Evolutionary conservation across 2,329 filamentous ascomycete genomes (phyloP).

Genomic region (Beauveria varroae): DNA sequence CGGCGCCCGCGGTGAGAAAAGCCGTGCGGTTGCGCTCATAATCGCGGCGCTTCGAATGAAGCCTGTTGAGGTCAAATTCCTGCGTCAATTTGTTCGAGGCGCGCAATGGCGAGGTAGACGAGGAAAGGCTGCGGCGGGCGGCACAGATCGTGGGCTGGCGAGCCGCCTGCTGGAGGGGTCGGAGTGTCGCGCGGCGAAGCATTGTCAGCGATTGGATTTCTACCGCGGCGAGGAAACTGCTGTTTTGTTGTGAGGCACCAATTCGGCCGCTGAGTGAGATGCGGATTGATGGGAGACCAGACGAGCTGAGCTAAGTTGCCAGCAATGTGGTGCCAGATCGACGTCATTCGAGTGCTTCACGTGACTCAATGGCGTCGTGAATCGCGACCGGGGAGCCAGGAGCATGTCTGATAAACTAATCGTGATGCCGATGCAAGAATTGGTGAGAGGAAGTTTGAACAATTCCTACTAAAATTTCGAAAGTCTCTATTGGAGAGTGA

Average conservation of each 20-base stretch:
- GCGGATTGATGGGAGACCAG: background rate
- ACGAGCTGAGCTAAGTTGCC: background rate
- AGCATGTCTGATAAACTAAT: no score
- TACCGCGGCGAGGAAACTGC: background rate
- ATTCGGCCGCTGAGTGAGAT: background rate
- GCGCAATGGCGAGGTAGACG: slow-evolving; percentile 22
- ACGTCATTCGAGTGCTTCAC: slow-evolving; percentile 3
- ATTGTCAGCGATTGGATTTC: slow-evolving; percentile 16
- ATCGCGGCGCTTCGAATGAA: slow-evolving; percentile 38
- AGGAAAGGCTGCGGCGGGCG: slow-evolving; percentile 23
- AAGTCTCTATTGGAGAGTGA: no score
- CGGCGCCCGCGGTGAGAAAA: slow-evolving; percentile 43
- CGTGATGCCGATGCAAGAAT: no score
- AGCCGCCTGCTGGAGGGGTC: slow-evolving; percentile 18
- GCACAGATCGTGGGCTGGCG: slow-evolving; percentile 12
- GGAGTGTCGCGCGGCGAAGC: slow-evolving; percentile 22
- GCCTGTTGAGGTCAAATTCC: slow-evolving; percentile 41
- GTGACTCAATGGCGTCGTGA: background rate
- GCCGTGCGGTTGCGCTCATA: slow-evolving; percentile 44
- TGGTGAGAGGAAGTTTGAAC: no score
- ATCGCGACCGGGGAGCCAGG: background rate
- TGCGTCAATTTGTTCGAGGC: slow-evolving; percentile 33
- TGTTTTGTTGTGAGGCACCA: background rate
- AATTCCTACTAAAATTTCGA: no score
- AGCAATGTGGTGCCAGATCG: background rate